These are phyloP conservation scores for Asclepias syriaca DNA, from an alignment of 257 asterid species.

Conservation along the genomic window DNA sequence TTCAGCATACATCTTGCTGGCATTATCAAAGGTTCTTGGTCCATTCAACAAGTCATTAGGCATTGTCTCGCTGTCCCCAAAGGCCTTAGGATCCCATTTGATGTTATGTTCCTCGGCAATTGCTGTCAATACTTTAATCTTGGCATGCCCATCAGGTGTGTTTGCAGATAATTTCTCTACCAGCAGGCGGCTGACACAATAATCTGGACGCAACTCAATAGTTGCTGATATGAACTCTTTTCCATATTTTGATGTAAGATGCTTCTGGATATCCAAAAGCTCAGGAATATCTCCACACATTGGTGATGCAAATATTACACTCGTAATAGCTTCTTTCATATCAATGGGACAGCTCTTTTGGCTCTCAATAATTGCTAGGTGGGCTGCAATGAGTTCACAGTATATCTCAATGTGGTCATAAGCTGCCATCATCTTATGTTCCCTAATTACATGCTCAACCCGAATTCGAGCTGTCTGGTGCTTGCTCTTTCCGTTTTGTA, in stretches of 20 bases:
- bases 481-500: no score
- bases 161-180: slow-evolving; percentile 83
- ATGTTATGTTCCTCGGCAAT: slow-evolving; percentile 81
- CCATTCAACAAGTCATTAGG: slow-evolving; percentile 66
- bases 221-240: slow-evolving; percentile 80
- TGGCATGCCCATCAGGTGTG: slow-evolving; percentile 79
- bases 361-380: slow-evolving; percentile 81
- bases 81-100: slow-evolving; percentile 67
- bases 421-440: slow-evolving; percentile 94
- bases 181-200: slow-evolving; percentile 93
- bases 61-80: slow-evolving; percentile 39
- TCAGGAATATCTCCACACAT: slow-evolving; percentile 97
- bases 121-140: slow-evolving; percentile 50
- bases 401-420: slow-evolving; percentile 84
- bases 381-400: slow-evolving; percentile 79
- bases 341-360: slow-evolving; percentile 90
- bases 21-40: slow-evolving; percentile 43
- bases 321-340: no score
- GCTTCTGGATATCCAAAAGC: slow-evolving; percentile 74
- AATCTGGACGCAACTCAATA: slow-evolving; percentile 76
- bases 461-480: no score
- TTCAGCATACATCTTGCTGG: slow-evolving; percentile 31
- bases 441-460: no score
- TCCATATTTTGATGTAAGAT: slow-evolving; percentile 76
- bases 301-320: slow-evolving; percentile 91